phyloP scores from a whole-genome alignment of 208 protist genomes.

The Trypanosoma conorhini region DNA sequence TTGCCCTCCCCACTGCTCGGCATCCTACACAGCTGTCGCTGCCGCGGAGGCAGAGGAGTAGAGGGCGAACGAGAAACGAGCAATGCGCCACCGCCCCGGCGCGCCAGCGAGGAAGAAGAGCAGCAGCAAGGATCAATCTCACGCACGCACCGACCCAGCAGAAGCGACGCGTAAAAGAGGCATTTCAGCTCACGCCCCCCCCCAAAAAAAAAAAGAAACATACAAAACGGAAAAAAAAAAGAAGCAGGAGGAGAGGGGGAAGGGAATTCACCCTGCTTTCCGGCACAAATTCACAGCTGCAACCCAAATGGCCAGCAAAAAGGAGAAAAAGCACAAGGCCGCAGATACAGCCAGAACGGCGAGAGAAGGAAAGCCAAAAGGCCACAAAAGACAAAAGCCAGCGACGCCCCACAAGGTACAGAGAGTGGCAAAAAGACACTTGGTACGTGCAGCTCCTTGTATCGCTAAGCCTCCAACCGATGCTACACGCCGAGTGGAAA shows the following conservation, averaged over 20 bases:
- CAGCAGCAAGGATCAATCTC: too few species aligned
- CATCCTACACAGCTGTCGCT: not conserved
- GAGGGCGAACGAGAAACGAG: not conserved
- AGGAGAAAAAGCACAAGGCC: not conserved
- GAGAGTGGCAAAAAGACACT: not conserved
- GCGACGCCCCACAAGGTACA: too few species aligned
- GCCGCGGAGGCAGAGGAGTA: not conserved
- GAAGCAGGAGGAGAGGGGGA: too few species aligned
- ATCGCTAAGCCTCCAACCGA: not conserved
- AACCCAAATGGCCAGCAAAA: not conserved
- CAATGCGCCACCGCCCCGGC: not conserved
- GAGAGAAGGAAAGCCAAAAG: not conserved
- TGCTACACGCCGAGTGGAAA: not conserved
- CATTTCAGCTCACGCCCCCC: too few species aligned
- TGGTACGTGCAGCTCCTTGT: not conserved
- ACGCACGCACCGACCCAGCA: too few species aligned
- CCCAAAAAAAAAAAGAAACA: too few species aligned
- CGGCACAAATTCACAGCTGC: not conserved
- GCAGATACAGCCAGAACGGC: not conserved
- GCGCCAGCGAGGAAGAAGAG: too few species aligned
- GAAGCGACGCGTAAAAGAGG: too few species aligned
- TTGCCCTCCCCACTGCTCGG: not conserved
- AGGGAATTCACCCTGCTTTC: not conserved
- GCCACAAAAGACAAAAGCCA: not conserved
- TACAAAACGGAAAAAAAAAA: too few species aligned